Percentiles rank a stretch among this genome's conserved stretches.
These are phyloP conservation scores for Emiliania huxleyi DNA, from an alignment of 78 protist genomes.

Conservation along the genomic window DNA sequence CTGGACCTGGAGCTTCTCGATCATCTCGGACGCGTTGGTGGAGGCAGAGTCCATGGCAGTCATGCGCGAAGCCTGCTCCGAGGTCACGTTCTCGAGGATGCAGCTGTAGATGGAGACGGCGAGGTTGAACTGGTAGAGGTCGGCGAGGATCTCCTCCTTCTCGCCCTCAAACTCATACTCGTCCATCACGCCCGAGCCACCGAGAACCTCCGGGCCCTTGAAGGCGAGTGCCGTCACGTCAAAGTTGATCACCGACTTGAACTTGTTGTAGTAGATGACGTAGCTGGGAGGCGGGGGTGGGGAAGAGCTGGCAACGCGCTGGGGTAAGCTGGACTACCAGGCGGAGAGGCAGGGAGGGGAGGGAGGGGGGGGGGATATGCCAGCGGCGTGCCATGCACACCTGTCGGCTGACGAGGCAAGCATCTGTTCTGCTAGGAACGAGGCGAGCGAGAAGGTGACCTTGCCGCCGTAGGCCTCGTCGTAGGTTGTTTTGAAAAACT, in stretches of 20 bases:
- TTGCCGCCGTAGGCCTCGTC: conserved; percentile 47
- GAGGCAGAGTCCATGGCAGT: conserved; percentile 71
- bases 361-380: too few relatives aligned
- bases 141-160: not conserved
- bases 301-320: not conserved
- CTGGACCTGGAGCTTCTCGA: conserved; percentile 37
- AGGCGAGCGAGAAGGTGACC: conserved; percentile 49
- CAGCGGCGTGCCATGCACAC: too few relatives aligned
- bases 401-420: conserved; percentile 8
- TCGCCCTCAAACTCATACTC: conserved; percentile 52
- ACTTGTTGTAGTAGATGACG: not conserved
- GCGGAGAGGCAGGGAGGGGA: too few relatives aligned
- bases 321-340: too few relatives aligned
- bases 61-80: conserved; percentile 59
- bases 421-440: conserved; percentile 40
- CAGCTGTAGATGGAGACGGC: conserved; percentile 36
- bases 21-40: conserved; percentile 61
- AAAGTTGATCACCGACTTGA: conserved; percentile 41
- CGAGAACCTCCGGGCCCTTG: not conserved
- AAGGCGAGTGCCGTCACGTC: conserved; percentile 11
- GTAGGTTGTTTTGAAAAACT: not conserved
- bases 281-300: not conserved
- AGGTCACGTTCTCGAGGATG: conserved; percentile 37
- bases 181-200: not conserved
- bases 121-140: conserved; percentile 32